Evolutionary conservation across 2,329 filamentous ascomycete genomes (phyloP).

Genomic region (Colletotrichum eremochloae): DNA sequence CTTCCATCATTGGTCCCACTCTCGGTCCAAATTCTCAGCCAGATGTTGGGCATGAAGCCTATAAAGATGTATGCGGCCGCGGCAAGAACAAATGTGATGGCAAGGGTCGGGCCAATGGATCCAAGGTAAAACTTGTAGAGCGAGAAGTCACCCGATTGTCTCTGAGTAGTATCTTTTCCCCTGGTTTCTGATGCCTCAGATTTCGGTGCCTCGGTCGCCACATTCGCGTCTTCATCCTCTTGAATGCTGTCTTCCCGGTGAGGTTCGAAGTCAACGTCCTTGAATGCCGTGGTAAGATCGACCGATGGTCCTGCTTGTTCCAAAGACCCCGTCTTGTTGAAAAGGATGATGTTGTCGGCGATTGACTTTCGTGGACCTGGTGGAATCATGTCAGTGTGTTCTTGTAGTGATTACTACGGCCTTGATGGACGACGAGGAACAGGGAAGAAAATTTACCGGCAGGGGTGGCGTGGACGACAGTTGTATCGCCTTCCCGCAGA

Average conservation of each 20-base stretch:
- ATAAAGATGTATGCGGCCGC: conserved; percentile 20
- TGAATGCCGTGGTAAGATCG: background rate
- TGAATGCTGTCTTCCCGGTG: background rate
- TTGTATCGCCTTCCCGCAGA: conserved; percentile 41
- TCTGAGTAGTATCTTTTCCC: background rate
- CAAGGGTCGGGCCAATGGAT: conserved; percentile 15
- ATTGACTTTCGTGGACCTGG: background rate
- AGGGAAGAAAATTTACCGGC: background rate
- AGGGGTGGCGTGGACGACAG: conserved; percentile 29
- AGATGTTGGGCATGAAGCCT: conserved; percentile 32
- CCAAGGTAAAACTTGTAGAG: conserved; percentile 25
- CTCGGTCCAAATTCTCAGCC: conserved; percentile 36
- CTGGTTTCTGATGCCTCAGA: background rate
- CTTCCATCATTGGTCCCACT: conserved; percentile 10
- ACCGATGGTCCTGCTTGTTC: conserved; percentile 7
- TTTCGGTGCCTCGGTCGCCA: too few species aligned
- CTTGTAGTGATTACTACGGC: background rate
- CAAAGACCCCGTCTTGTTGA: background rate
- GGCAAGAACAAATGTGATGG: conserved; percentile 37
- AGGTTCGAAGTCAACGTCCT: background rate
- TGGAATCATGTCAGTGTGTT: background rate
- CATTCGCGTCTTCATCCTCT: background rate
- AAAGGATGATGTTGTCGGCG: conserved; percentile 13
- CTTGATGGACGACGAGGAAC: background rate
- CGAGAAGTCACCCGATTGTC: conserved; percentile 33